These are phyloP conservation scores for Pleurotus tuoliensis DNA, from an alignment of 768 basidiomycete species.

Conservation along the genomic window DNA sequence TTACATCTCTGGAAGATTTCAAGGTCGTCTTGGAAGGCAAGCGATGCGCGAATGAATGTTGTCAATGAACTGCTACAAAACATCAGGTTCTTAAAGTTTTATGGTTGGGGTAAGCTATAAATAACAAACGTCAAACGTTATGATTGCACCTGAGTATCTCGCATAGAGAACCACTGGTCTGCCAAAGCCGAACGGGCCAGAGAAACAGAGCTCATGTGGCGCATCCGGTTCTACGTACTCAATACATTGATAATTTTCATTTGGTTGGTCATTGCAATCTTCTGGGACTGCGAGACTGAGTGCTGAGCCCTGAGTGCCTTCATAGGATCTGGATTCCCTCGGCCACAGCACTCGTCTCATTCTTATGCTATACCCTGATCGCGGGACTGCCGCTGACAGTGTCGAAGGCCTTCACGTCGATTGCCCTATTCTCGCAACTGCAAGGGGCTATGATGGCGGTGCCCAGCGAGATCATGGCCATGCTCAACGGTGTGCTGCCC, in stretches of 20 bases:
- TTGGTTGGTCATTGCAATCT: conserved; percentile 37
- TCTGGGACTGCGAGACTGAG: not conserved
- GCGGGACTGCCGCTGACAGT: conserved; percentile 67
- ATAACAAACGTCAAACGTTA: not conserved
- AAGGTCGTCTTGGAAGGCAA: conserved; percentile 53
- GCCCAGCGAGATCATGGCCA: conserved; percentile 59
- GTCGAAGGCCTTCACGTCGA: conserved; percentile 76
- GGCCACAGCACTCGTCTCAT: conserved; percentile 59
- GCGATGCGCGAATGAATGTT: conserved; percentile 63
- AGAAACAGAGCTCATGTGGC: conserved; percentile 63
- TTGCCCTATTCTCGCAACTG: conserved; percentile 72
- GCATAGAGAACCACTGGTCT: conserved; percentile 58
- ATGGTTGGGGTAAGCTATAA: conserved; percentile 61
- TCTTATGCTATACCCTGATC: conserved; percentile 64
- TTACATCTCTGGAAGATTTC: conserved; percentile 39
- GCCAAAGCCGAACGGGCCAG: conserved; percentile 46
- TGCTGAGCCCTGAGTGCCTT: not conserved
- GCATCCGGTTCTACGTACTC: conserved; percentile 59
- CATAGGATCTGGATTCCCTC: conserved; percentile 71
- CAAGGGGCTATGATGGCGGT: conserved; percentile 64
- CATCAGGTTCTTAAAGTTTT: conserved; percentile 70
- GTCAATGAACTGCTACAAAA: conserved; percentile 79
- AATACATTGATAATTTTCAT: conserved; percentile 65
- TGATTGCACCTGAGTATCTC: conserved; percentile 6
- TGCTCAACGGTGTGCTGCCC: conserved; percentile 47